Evolutionary conservation across 2,329 filamentous ascomycete genomes (phyloP).

Genomic region (Cladorrhinum sp.): DNA sequence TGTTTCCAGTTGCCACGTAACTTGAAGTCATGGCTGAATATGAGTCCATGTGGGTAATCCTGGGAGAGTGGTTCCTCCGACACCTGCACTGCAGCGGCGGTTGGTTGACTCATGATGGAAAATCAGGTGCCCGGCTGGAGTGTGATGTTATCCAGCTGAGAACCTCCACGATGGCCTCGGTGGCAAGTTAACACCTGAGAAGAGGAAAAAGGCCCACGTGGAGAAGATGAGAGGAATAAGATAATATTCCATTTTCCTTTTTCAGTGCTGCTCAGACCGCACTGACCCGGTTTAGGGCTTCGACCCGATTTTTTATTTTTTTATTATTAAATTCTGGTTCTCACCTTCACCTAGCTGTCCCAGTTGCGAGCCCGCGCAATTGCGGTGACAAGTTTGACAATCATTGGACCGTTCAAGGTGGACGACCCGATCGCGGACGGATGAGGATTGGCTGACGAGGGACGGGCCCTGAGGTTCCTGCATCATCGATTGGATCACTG

Average conservation of each 20-base stretch:
- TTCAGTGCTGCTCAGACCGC: neutral
- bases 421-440: neutral
- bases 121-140: no score
- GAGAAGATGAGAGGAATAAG: neutral
- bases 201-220: neutral
- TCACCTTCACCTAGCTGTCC: neutral
- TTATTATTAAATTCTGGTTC: no score
- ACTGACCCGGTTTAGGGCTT: neutral
- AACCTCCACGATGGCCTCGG: no score
- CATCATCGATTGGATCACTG: conserved; percentile 4
- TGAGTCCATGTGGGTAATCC: neutral
- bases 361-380: conserved; percentile 20
- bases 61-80: neutral
- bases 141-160: no score
- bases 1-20: neutral
- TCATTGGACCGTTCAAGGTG: conserved; percentile 9
- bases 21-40: conserved; percentile 4
- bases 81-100: no score
- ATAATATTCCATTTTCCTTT: neutral
- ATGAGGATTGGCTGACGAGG: conserved; percentile 14
- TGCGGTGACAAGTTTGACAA: conserved; percentile 12
- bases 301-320: neutral
- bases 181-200: neutral
- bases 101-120: neutral
- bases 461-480: neutral